These are phyloP conservation scores for Taxawa tesnikishii DNA, from an alignment of 2,329 filamentous ascomycete species.

Conservation along the genomic window DNA sequence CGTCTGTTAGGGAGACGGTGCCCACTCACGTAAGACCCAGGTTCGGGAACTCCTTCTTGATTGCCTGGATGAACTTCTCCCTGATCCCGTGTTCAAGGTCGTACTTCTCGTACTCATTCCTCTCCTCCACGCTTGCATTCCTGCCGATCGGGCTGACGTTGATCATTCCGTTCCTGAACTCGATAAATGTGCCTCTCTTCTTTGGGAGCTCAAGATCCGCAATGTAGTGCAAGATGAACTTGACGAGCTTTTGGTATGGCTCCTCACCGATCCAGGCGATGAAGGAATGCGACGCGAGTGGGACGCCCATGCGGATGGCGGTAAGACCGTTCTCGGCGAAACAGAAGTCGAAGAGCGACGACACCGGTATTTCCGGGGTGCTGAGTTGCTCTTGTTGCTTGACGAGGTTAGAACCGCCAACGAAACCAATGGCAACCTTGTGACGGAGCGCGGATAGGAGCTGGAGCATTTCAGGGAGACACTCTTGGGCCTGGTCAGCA, in stretches of 20 bases:
- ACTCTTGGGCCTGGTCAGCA: conserved; percentile 35
- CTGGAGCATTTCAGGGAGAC: conserved; percentile 69
- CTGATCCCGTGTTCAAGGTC: conserved; percentile 70
- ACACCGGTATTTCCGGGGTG: conserved; percentile 54
- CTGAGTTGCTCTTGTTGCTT: conserved; percentile 98
- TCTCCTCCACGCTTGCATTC: conserved; percentile 71
- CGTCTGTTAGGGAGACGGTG: too few species aligned
- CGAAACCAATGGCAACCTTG: conserved; percentile 80
- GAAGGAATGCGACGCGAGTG: conserved; percentile 70
- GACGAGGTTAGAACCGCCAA: conserved; percentile 79
- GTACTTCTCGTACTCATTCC: conserved; percentile 69
- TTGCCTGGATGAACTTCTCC: conserved; percentile 58
- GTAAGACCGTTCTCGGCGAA: conserved; percentile 96
- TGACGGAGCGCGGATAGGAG: conserved; percentile 70
- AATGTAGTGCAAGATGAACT: conserved; percentile 68
- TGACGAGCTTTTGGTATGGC: conserved; percentile 66
- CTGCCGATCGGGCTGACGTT: conserved; percentile 75
- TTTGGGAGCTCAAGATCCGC: conserved; percentile 73
- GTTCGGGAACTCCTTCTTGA: conserved; percentile 73
- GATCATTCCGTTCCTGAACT: conserved; percentile 88
- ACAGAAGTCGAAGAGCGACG: conserved; percentile 88
- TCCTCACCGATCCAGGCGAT: conserved; percentile 85
- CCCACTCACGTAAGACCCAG: conserved; percentile 73
- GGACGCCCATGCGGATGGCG: conserved; percentile 70
- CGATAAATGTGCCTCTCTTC: conserved; percentile 74